These are phyloP conservation scores for Parmales sp. DNA, from an alignment of 108 stramenopile genomes.

Conservation along the genomic window DNA sequence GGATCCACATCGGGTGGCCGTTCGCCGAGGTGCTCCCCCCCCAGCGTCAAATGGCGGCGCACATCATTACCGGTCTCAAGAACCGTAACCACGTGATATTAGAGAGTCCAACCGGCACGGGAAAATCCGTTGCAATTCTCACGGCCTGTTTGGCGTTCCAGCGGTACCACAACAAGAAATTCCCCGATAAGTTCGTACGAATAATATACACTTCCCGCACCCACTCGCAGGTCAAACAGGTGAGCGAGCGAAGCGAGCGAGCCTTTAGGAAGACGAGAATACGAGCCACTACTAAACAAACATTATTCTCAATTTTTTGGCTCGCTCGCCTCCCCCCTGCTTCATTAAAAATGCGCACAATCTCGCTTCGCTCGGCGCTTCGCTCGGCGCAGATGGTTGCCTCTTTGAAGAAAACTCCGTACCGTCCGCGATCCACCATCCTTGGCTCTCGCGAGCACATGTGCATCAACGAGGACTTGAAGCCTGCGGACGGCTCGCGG, in stretches of 20 bases:
- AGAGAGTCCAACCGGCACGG: constrained; percentile 69
- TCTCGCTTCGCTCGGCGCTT: too few species aligned
- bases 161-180: constrained; percentile 25
- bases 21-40: constrained; percentile 51
- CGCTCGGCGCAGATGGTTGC: constrained; percentile 88
- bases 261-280: too few species aligned
- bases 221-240: constrained; percentile 90
- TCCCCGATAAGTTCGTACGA: constrained; percentile 28
- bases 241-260: too few species aligned
- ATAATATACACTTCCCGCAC: constrained; percentile 96
- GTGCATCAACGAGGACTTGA: constrained; percentile 89
- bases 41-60: constrained; percentile 64
- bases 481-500: too few species aligned
- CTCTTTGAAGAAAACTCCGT: constrained; percentile 81
- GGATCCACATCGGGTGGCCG: constrained; percentile 60
- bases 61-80: constrained; percentile 56
- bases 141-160: constrained; percentile 64
- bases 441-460: constrained; percentile 92
- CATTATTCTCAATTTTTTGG: too few species aligned
- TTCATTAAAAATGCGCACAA: too few species aligned
- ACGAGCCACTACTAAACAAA: too few species aligned
- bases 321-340: too few species aligned
- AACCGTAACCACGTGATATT: constrained; percentile 51
- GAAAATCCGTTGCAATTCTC: constrained; percentile 65
- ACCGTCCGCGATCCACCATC: constrained; percentile 83